Conservation (phyloP, 2,329 filamentous ascomycete species). For the Hortaea sp. region DNA sequence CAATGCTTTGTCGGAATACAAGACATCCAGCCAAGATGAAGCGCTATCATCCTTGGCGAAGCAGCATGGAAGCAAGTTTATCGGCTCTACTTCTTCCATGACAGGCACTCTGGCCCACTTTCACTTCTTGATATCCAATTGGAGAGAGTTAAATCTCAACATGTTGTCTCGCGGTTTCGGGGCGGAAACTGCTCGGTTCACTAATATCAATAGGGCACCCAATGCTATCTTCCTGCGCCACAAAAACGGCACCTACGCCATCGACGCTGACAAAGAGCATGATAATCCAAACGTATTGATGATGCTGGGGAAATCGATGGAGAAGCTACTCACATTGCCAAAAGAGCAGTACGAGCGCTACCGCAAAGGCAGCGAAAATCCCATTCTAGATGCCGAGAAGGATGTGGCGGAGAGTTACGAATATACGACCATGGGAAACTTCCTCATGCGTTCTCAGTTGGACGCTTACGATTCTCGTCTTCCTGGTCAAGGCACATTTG, state of each 20-base stretch:
- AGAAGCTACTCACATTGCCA: conserved; percentile 80
- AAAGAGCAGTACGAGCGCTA: conserved; percentile 81
- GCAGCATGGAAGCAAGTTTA: conserved; percentile 63
- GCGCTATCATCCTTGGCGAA: conserved; percentile 60
- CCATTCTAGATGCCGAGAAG: conserved; percentile 62
- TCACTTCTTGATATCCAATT: conserved; percentile 79
- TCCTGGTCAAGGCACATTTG: conserved; percentile 87
- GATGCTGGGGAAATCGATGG: conserved; percentile 90
- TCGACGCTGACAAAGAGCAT: conserved; percentile 90
- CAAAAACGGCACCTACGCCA: conserved; percentile 79
- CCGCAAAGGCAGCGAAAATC: conserved; percentile 55
- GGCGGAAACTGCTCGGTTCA: conserved; percentile 53
- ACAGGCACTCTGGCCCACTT: conserved; percentile 80
- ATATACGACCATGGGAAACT: conserved; percentile 76
- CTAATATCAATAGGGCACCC: conserved; percentile 60
- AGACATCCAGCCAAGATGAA: conserved; percentile 80
- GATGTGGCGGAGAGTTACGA: conserved; percentile 71
- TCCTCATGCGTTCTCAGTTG: conserved; percentile 89
- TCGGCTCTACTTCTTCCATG: conserved; percentile 96
- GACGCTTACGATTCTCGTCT: conserved; percentile 80
- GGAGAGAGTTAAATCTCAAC: conserved; percentile 59
- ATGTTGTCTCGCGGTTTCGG: conserved; percentile 60
- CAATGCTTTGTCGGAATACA: conserved; percentile 70
- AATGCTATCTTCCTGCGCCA: conserved; percentile 72
- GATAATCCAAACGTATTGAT: conserved; percentile 78